A percentile compares a stretch with the other conserved stretches of the same genome.
Evolutionary conservation across 768 basidiomycete genomes (phyloP).

Genomic region (Phaffia tasmanica): DNA sequence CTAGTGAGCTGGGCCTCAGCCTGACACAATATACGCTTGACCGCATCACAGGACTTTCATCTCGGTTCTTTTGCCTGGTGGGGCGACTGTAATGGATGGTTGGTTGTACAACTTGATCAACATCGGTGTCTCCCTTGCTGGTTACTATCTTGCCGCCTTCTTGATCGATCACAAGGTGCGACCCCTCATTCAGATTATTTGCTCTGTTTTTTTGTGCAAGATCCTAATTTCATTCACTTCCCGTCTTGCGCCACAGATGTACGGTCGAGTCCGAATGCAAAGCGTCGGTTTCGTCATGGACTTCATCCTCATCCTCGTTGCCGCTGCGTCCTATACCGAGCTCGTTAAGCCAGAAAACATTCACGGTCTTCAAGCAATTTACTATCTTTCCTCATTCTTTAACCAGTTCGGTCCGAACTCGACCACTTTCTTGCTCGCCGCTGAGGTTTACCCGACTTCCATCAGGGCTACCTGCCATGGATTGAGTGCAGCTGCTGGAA

Average conservation of each 20-base stretch:
- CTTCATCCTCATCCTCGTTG: constrained; percentile 36
- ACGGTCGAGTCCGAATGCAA: constrained; percentile 38
- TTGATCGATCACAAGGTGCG: constrained; percentile 40
- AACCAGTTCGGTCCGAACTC: constrained; percentile 39
- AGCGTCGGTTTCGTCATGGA: constrained; percentile 37
- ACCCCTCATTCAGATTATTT: not conserved
- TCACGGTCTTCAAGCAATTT: constrained; percentile 39
- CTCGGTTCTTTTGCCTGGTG: constrained; percentile 38
- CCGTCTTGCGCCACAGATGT: constrained; percentile 19
- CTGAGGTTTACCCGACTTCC: constrained; percentile 41
- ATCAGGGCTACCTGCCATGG: constrained; percentile 42
- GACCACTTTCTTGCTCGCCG: constrained; percentile 41
- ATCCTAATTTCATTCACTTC: not conserved
- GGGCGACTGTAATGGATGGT: constrained; percentile 36
- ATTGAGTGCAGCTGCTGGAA: constrained; percentile 38
- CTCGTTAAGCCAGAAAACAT: constrained; percentile 34
- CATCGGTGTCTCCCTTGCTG: constrained; percentile 38
- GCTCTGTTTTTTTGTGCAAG: not conserved
- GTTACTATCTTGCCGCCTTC: constrained; percentile 40
- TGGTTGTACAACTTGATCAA: constrained; percentile 42
- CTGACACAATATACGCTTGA: constrained; percentile 17
- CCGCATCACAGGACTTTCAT: constrained; percentile 34
- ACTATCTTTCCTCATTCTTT: constrained; percentile 35
- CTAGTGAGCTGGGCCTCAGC: not conserved
- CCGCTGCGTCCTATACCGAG: constrained; percentile 34